Evolutionary conservation across 75 land plant species (phyloP), one percentile per base, ranked within the genome.

Genomic region (Cunninghamia lanceolata): DNA sequence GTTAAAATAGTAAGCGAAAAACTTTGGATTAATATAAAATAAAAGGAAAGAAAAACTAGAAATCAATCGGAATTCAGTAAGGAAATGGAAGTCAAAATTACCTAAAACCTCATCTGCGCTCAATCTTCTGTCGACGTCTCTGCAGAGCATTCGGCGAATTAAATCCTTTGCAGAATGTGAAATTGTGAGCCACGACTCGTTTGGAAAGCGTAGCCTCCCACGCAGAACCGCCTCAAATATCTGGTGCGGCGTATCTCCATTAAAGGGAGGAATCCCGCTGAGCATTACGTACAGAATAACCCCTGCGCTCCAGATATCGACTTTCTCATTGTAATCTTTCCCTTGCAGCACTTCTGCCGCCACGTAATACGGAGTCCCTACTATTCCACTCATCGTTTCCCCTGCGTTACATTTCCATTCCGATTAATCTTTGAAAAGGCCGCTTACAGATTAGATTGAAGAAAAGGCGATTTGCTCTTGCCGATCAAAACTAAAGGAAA

Each of bases 31-130:
- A 3, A 21, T 3, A 17, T 19, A 4, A 63, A 66, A 66, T 3
- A n/a, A n/a, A n/a, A 25, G 7, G 9, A 68, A 9, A 19, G 7
- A 4, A 25, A 30, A n/a, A 68, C 1, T 1, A 32, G 13, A 28
- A 7, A 9, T 11, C 3, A 19, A 40, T 36, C 3, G 7, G 46
- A 39, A 2, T 3, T 36, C 10, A 39, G 82, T 8, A 46, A 46
- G 50, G 50, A 46, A 46, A 46, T 10, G 50, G 50, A 46, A 46
- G 1, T 46, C 0, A 46, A 46, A 46, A 46, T n/a, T 88, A 94
- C 95, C 73, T 0, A 93, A 88, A 39, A 90, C 96, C 85, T 95
- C 93, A 25, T 93, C 94, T 28, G 95, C 92, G 0, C 92, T 90
- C 25, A 92, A 86, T 63, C 96, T 36, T 54, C 87, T 82, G 11